Evolutionary conservation across 1,284 basidiomycete genomes (phyloP).

Genomic region (Tilletia walkeri): DNA sequence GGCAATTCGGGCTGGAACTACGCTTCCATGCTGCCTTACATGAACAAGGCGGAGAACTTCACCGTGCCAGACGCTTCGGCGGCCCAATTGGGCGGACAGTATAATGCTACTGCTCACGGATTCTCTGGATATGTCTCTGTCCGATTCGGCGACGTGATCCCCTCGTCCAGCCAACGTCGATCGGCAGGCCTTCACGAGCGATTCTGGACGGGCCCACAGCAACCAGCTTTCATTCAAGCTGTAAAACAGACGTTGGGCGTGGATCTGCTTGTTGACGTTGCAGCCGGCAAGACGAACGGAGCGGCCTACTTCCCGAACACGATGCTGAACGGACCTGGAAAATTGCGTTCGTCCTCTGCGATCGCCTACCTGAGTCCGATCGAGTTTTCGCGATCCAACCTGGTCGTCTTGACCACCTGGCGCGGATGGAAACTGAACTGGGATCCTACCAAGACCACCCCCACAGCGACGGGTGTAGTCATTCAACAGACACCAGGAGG

Average conservation of each 20-base stretch:
- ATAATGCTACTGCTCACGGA: conserved; percentile 61
- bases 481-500: conserved; percentile 32
- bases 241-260: conserved; percentile 62
- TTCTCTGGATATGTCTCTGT: conserved; percentile 6
- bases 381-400: conserved; percentile 61
- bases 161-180: background rate
- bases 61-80: conserved; percentile 62
- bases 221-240: conserved; percentile 61
- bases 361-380: conserved; percentile 59
- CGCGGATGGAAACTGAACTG: conserved; percentile 53
- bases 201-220: conserved; percentile 66
- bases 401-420: conserved; percentile 62
- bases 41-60: conserved; percentile 65
- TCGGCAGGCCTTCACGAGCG: conserved; percentile 48
- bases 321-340: conserved; percentile 30
- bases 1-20: conserved; percentile 64
- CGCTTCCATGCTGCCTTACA: conserved; percentile 61
- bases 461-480: conserved; percentile 35
- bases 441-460: conserved; percentile 13
- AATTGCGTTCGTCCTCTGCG: conserved; percentile 58
- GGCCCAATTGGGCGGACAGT: conserved; percentile 61
- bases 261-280: conserved; percentile 60
- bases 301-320: conserved; percentile 62
- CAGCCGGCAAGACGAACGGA: conserved; percentile 64
- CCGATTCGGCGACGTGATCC: conserved; percentile 4